Conservation (phyloP, 2,329 filamentous ascomycete genomes). For the Nothophaeocryptopus gaeumannii region DNA sequence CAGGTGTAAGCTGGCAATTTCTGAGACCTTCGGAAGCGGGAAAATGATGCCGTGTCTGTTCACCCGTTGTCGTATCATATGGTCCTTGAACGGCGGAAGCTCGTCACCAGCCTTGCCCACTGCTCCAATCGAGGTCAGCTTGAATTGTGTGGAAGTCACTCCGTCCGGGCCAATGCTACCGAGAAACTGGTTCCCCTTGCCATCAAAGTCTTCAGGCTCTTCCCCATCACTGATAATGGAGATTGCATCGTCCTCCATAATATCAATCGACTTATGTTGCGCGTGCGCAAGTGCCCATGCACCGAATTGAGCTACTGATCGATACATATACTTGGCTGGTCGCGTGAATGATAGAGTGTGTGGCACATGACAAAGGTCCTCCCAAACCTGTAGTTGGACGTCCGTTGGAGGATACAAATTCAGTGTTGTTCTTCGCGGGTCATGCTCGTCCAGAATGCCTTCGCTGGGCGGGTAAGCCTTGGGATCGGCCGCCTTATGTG, state of each 20-base stretch:
- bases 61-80: slow-evolving; percentile 91
- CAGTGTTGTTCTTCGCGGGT: slow-evolving; percentile 53
- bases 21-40: slow-evolving; percentile 60
- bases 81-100: slow-evolving; percentile 71
- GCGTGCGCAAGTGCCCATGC: slow-evolving; percentile 85
- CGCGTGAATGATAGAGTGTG: slow-evolving; percentile 92
- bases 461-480: slow-evolving; percentile 69
- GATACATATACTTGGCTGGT: slow-evolving; percentile 96
- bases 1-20: slow-evolving; percentile 66
- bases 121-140: slow-evolving; percentile 32
- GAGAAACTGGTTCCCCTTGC: slow-evolving; percentile 16
- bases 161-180: slow-evolving; percentile 25
- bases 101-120: slow-evolving; percentile 86
- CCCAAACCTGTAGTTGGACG: slow-evolving; percentile 94
- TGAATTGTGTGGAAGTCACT: slow-evolving; percentile 24
- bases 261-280: slow-evolving; percentile 76
- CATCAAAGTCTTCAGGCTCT: slow-evolving; percentile 24
- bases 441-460: slow-evolving; percentile 60
- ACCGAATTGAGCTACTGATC: slow-evolving; percentile 86
- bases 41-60: slow-evolving; percentile 73
- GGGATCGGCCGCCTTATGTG: slow-evolving; percentile 90
- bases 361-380: slow-evolving; percentile 87
- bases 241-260: slow-evolving; percentile 72
- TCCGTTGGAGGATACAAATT: slow-evolving; percentile 75
- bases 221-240: slow-evolving; percentile 67